These are phyloP conservation scores for Podospora pseudopauciseta DNA, from an alignment of 495 filamentous ascomycete species.

Conservation along the genomic window DNA sequence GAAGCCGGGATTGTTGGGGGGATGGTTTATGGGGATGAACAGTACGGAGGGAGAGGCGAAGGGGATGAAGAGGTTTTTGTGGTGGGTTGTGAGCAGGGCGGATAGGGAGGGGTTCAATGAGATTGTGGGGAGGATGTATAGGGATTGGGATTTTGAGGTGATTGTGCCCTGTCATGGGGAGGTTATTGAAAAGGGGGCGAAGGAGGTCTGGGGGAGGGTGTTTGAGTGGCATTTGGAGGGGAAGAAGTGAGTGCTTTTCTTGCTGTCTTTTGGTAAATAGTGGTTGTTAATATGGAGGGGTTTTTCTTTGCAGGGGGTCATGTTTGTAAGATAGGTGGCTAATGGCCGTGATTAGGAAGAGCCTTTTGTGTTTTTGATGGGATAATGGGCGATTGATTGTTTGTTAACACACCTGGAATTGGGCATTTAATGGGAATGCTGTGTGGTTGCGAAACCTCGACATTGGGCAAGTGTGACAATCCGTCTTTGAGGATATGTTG, in stretches of 20 bases:
- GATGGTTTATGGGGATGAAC: constrained; percentile 58
- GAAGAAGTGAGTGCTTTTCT: constrained; percentile 10
- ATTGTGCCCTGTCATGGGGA: constrained; percentile 95
- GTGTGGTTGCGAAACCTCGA: no score
- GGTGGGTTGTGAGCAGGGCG: constrained; percentile 65
- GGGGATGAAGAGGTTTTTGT: constrained; percentile 75
- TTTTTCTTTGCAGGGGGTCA: background rate
- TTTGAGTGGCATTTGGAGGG: constrained; percentile 79
- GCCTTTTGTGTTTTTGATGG: background rate
- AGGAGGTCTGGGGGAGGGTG: constrained; percentile 72
- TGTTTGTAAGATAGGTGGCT: background rate
- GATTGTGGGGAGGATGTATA: constrained; percentile 60
- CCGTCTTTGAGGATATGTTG: background rate
- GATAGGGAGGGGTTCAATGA: constrained; percentile 66
- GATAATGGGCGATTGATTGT: background rate
- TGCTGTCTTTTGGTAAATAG: no score
- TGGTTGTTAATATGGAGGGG: no score
- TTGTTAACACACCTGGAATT: background rate
- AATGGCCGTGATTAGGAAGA: background rate
- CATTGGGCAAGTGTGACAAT: no score
- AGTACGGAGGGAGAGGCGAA: constrained; percentile 60
- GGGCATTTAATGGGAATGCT: background rate
- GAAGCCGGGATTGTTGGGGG: constrained; percentile 58
- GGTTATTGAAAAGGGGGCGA: constrained; percentile 72
- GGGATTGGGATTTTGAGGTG: constrained; percentile 78